These are phyloP conservation scores for Aspergillus affinis DNA, from an alignment of 495 filamentous ascomycete genomes.

Conservation along the genomic window DNA sequence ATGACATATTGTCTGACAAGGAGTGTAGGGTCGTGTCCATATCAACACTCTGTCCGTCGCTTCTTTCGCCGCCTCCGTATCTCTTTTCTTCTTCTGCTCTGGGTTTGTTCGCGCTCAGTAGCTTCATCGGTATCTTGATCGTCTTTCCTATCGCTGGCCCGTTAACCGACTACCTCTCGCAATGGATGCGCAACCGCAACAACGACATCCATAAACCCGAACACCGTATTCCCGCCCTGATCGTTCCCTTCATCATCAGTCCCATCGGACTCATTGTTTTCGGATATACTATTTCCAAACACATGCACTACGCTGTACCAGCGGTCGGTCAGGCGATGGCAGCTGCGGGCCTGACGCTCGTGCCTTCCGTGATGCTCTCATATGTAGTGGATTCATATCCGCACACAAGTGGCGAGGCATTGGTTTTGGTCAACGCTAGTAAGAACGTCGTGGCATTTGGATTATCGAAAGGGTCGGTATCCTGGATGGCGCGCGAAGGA, in stretches of 20 bases:
- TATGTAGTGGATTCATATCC: constrained; percentile 35
- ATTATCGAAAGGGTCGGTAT: constrained; percentile 23
- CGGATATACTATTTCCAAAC: constrained; percentile 24
- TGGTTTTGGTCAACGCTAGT: constrained; percentile 37
- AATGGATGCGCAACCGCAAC: constrained; percentile 29
- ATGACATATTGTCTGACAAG: neutral
- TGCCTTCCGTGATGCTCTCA: constrained; percentile 35
- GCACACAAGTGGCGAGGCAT: constrained; percentile 27
- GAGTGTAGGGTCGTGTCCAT: constrained; percentile 25
- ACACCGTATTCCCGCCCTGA: constrained; percentile 30
- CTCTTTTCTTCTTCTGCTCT: constrained; percentile 27
- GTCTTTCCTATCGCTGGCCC: constrained; percentile 34
- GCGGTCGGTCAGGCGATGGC: constrained; percentile 30
- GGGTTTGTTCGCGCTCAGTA: constrained; percentile 31
- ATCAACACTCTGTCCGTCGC: constrained; percentile 25
- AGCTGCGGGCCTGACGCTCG: constrained; percentile 25
- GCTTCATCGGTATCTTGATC: constrained; percentile 32
- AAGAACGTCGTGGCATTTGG: constrained; percentile 46
- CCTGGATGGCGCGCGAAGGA: constrained; percentile 34
- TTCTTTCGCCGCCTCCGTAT: constrained; percentile 32
- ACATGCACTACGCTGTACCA: constrained; percentile 23
- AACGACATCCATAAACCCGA: constrained; percentile 30
- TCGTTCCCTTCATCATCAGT: constrained; percentile 30
- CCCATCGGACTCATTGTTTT: constrained; percentile 32
- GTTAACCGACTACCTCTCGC: constrained; percentile 31